Percentiles rank a stretch among this genome's conserved stretches.
Conservation (phyloP, 2,329 filamentous ascomycete species). For the Talaromyces amestolkiae region DNA sequence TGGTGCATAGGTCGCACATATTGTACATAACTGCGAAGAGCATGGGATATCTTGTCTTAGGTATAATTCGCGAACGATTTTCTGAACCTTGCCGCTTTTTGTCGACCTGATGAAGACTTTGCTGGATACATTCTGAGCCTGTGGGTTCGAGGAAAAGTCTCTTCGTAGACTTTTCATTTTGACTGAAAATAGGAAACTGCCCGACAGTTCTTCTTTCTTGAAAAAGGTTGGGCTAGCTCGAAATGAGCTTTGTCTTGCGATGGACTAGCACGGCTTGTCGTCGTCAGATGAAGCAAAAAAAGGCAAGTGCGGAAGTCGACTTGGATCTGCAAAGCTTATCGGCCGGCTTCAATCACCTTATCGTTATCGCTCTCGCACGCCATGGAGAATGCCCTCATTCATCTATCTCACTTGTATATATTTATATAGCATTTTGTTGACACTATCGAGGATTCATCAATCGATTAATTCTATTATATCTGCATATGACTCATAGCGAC, state of each 20-base stretch:
- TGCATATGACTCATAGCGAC: not conserved
- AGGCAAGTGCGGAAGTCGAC: slow-evolving; percentile 1
- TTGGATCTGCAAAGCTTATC: slow-evolving; percentile 4
- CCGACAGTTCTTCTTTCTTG: not conserved
- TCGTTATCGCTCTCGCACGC: not conserved
- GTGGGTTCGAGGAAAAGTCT: slow-evolving; percentile 52
- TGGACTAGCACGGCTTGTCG: not conserved
- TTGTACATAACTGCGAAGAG: slow-evolving; percentile 81
- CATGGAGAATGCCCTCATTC: not conserved
- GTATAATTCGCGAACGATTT: slow-evolving; percentile 96
- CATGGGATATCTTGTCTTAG: slow-evolving; percentile 95
- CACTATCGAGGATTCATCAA: not conserved
- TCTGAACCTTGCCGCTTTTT: slow-evolving; percentile 94
- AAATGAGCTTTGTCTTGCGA: not conserved
- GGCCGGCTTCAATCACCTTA: not conserved
- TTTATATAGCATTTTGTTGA: not conserved
- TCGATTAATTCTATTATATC: not conserved
- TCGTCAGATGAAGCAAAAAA: slow-evolving; percentile 2
- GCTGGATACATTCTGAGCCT: slow-evolving; percentile 76
- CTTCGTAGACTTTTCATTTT: slow-evolving; percentile 64
- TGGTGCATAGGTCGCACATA: slow-evolving; percentile 72
- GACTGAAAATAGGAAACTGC: not conserved
- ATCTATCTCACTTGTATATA: not conserved
- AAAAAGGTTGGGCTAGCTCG: not conserved
- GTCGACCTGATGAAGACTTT: slow-evolving; percentile 95